Evolutionary conservation across 495 filamentous ascomycete species (phyloP).

Genomic region (Aspergillus baeticus): DNA sequence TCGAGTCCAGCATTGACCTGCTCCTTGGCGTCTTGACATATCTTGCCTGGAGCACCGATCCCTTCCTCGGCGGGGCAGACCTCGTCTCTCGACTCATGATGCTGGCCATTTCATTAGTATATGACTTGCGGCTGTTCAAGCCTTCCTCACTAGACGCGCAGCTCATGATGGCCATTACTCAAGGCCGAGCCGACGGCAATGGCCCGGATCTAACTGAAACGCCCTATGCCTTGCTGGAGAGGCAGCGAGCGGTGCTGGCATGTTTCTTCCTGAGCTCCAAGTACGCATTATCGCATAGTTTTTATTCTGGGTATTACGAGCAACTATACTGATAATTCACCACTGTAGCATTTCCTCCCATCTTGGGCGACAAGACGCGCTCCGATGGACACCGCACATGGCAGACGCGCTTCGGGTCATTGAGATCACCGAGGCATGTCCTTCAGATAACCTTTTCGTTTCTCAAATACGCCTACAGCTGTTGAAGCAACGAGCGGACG

Average conservation of each 20-base stretch:
- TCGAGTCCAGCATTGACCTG: conserved; percentile 28
- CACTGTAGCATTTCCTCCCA: conserved; percentile 29
- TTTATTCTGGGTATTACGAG: background rate
- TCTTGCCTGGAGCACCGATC: conserved; percentile 33
- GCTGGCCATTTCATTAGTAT: conserved; percentile 29
- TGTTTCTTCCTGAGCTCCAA: conserved; percentile 33
- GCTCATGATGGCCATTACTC: conserved; percentile 26
- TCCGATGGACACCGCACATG: conserved; percentile 31
- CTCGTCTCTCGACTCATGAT: conserved; percentile 29
- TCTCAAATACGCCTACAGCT: conserved; percentile 28
- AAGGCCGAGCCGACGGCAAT: conserved; percentile 19
- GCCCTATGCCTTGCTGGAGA: conserved; percentile 22
- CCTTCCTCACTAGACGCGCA: conserved; percentile 23
- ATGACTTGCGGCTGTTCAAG: conserved; percentile 27
- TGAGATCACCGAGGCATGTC: conserved; percentile 15
- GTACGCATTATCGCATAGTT: conserved; percentile 16
- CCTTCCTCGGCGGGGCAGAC: conserved; percentile 30
- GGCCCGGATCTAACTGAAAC: conserved; percentile 4
- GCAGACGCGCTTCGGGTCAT: conserved; percentile 27
- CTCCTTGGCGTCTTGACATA: conserved; percentile 29
- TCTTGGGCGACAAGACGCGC: conserved; percentile 24
- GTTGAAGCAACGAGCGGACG: conserved; percentile 23
- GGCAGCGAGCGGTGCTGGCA: conserved; percentile 25
- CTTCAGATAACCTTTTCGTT: conserved; percentile 23
- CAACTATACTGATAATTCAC: conserved; percentile 8